These are phyloP conservation scores for Chalciporus pseudorubinellus DNA, from an alignment of 768 basidiomycete species.

Conservation along the genomic window DNA sequence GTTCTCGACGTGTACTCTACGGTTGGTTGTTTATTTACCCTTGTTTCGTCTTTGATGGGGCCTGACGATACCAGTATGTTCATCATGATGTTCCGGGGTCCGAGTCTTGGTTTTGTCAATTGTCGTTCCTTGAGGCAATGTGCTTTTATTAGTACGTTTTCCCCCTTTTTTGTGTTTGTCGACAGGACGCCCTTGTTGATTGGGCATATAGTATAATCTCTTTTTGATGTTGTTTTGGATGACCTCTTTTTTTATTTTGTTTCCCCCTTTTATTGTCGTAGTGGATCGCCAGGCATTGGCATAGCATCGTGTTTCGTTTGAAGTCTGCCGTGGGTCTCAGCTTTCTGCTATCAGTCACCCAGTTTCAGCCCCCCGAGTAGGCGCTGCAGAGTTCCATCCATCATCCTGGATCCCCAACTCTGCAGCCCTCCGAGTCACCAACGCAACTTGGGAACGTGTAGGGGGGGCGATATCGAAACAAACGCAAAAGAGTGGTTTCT, in stretches of 20 bases:
- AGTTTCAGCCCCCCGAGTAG: not conserved
- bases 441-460: too few relatives aligned
- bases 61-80: not conserved
- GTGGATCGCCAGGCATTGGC: not conserved
- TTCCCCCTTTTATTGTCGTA: not conserved
- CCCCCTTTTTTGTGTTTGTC: not conserved
- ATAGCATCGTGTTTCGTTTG: not conserved
- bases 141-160: not conserved
- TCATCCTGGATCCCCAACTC: constrained; percentile 7
- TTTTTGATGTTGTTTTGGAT: not conserved
- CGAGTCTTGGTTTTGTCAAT: constrained; percentile 1
- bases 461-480: constrained; percentile 23
- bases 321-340: not conserved
- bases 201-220: constrained; percentile 12
- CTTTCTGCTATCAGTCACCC: not conserved
- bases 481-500: constrained; percentile 51
- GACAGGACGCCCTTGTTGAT: not conserved
- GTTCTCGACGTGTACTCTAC: constrained; percentile 5
- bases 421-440: constrained; percentile 11
- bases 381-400: constrained; percentile 9
- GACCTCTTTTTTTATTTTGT: not conserved
- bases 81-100: not conserved
- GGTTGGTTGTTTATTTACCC: constrained; percentile 2
- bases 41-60: not conserved
- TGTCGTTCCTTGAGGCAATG: not conserved